A percentile compares a stretch with the other conserved stretches of the same genome.
These are phyloP conservation scores for Thermomucor indicae-seudaticae DNA, from an alignment of 371 early-diverging fungal species.

Conservation along the genomic window DNA sequence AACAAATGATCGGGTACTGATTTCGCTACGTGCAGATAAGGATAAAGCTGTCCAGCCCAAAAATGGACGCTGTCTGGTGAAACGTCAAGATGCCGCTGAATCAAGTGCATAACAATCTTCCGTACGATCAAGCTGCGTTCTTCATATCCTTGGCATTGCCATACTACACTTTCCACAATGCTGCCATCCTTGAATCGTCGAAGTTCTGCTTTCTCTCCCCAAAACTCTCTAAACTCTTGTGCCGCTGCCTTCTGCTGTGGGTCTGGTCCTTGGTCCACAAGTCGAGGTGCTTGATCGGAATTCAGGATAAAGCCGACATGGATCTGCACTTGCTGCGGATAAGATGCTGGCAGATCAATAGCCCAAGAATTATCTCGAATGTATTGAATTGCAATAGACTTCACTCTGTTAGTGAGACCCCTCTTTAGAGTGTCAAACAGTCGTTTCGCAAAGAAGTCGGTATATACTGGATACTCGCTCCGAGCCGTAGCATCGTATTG, in stretches of 20 bases:
- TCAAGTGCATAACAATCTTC: constrained; percentile 72
- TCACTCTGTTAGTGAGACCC: constrained; percentile 67
- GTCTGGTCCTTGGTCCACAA: constrained; percentile 81
- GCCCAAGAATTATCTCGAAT: constrained; percentile 26
- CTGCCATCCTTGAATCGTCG: constrained; percentile 89
- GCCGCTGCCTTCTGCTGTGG: constrained; percentile 58
- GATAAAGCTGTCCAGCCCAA: constrained; percentile 69
- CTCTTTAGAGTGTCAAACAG: constrained; percentile 52
- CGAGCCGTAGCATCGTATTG: constrained; percentile 43
- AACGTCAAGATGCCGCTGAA: constrained; percentile 66
- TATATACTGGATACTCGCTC: constrained; percentile 56
- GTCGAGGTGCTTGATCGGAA: constrained; percentile 56
- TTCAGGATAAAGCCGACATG: constrained; percentile 72
- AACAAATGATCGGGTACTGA: constrained; percentile 43
- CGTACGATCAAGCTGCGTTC: constrained; percentile 74
- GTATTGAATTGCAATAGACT: constrained; percentile 51
- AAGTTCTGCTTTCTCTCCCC: constrained; percentile 82
- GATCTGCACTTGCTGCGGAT: constrained; percentile 9
- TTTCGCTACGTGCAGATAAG: constrained; percentile 50
- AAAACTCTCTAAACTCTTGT: constrained; percentile 72
- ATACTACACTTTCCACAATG: constrained; percentile 80
- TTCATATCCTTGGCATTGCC: constrained; percentile 69
- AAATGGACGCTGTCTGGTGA: constrained; percentile 46
- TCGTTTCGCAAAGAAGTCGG: constrained; percentile 44
- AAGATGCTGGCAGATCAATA: constrained; percentile 12